Base-by-base conservation (phyloP, 1,284 basidiomycete genomes). In the Cutaneotrichosporon sp. region DNA sequence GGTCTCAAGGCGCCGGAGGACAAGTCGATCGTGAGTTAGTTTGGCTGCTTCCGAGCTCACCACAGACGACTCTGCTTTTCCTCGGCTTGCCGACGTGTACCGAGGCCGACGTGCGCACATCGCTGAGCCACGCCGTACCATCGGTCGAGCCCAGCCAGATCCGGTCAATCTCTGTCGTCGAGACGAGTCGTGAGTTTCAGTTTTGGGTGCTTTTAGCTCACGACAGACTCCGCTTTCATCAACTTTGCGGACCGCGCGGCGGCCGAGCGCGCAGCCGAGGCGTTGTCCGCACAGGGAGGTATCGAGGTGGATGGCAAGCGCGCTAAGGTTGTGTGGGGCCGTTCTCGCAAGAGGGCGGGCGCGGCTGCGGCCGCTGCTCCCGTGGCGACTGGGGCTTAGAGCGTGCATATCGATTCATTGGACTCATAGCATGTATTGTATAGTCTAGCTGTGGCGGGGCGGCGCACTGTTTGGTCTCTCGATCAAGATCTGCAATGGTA, bases 1-100 rank as follows among this genome's bases (percentile, higher is more conserved):
- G 93, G 92, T 1, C 78, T 98, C 39, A 84, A 86, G 51, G 86
- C 92, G 34, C 96, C 96, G 37, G 89, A 91, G 63, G 94, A 98
- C 73, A 72, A 80, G 57, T 80, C 82, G 3, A 84, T 98, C 50
- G 90, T 93, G 74, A 65, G 89, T 81, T 18, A 34, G 23, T 12
- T 5, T 3, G 10, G 21, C n/a, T n/a, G n/a, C n/a, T n/a, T n/a
- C 15, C 3, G 1, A 45, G 44, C 51, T 56, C 21, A 56, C 39
- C 21, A 2, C 60, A 94, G 92, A 91, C 85, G 18, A 96, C 94
- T 1, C 77, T 99, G 14, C 93, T 97, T 76, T 80, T 98, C 48
- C 85, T 93, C 4, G 85, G 87, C 3, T 80, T 99, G 21, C 86
- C 94, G 1, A 66, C 82, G 0, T 77, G 80, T 22, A 86, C 84